Evolutionary conservation across 768 basidiomycete genomes (phyloP), one percentile per base, ranked within the genome.

Genomic region (Boletus tomentosulus): DNA sequence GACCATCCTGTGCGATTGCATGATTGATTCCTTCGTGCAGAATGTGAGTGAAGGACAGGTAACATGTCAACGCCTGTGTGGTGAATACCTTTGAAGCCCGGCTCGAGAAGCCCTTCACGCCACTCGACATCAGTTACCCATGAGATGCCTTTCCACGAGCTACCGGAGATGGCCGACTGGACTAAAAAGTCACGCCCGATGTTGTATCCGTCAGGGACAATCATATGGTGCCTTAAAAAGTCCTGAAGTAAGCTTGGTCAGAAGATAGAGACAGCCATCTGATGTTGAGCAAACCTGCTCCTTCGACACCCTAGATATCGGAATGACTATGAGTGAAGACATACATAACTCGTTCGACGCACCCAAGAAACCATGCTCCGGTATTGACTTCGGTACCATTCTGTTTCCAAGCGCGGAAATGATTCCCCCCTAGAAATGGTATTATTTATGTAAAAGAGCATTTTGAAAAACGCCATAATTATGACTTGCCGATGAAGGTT

Each of bases 381-480:
- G 81, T 86, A 61, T 85, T 74, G 0, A 80, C 88, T 16, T 73
- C 63, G 0, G 86, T 84, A 3, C 89, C 91, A 59, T 92, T 90
- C 76, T 94, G 91, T 63, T 83, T 84, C 91, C 91, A 94, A 8
- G 89, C 89, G 46, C 91, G 80, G 63, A 89, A 94, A 65, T 94
- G 92, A 53, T 93, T 85, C 2, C 91, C 92, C n/a, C 90, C 90
- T 78, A 63, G 25, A 48, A 28, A 22, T 30, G 42, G 48, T 44
- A 45, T 56, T 44, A 13, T 4, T 57, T 44, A 19, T 19, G 19
- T 19, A 53, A 27, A 33, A 57, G 30, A 7, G 22, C n/a, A 28
- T n/a, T 34, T 27, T 35, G 7, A 15, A 47, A 31, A 35, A 31
- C n/a, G 48, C 11, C 10, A 31, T 12, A 1, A 24, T 22, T 56